phyloP scores from a whole-genome alignment of 2,329 filamentous ascomycete genomes.

The Pyrenochaeta sp. region DNA sequence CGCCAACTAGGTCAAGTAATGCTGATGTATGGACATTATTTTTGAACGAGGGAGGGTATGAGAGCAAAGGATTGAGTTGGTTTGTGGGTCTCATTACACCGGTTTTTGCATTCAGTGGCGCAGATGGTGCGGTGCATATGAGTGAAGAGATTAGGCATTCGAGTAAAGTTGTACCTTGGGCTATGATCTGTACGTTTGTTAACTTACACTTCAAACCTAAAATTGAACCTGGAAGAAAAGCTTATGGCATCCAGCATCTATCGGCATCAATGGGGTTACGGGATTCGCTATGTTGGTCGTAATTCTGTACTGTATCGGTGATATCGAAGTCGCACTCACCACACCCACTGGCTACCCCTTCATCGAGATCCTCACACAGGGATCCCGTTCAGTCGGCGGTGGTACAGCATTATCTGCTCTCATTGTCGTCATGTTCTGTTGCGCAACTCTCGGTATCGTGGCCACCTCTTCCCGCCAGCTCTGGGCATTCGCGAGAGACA shows the following conservation, averaged over 20 bases:
- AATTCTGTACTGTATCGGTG: slow-evolving; percentile 46
- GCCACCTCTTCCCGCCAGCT: slow-evolving; percentile 36
- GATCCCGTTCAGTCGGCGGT: slow-evolving; percentile 22
- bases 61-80: slow-evolving; percentile 48
- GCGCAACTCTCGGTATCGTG: slow-evolving; percentile 32
- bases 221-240: no score
- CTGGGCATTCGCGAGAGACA: slow-evolving; percentile 32
- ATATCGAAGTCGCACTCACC: slow-evolving; percentile 35
- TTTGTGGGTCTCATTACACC: slow-evolving; percentile 46
- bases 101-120: slow-evolving; percentile 33
- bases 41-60: slow-evolving; percentile 53
- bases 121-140: slow-evolving; percentile 26
- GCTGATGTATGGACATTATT: slow-evolving; percentile 55
- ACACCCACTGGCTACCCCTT: slow-evolving; percentile 47
- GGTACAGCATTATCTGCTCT: slow-evolving; percentile 29
- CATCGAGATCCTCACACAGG: slow-evolving; percentile 45
- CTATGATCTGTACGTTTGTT: slow-evolving; percentile 8
- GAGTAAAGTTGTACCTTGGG: slow-evolving; percentile 23
- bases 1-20: slow-evolving; percentile 47
- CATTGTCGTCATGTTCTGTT: slow-evolving; percentile 29
- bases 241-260: slow-evolving; percentile 2
- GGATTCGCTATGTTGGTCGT: slow-evolving; percentile 47
- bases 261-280: slow-evolving; percentile 44
- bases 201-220: no score
- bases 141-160: slow-evolving; percentile 34